Base-by-base conservation (phyloP, 2,329 filamentous ascomycete genomes). In the Clonostachys sp. region DNA sequence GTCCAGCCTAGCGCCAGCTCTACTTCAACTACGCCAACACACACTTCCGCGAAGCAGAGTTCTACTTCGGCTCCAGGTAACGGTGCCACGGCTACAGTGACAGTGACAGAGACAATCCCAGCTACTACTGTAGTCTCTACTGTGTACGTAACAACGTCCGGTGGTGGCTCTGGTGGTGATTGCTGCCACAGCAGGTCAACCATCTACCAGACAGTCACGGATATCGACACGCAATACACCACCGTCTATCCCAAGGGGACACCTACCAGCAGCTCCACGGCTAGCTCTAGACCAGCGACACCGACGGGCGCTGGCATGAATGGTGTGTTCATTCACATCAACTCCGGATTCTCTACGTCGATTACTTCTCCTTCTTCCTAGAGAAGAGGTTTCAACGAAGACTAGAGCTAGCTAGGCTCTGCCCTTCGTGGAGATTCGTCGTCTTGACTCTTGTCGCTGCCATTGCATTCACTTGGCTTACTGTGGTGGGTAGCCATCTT, bases 121-220 rank as follows among this genome's bases (percentile, higher is more conserved):
- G 60, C 68, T 2, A 62, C 60, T n/a, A 68, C 71, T 2, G 59
- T 70, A 9, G 50, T 66, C n/a, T 66, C 63, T 1, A 60, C 67
- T 18, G 64, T 65, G 49, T 73, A 67, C n/a, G 57, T 69, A 13
- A 66, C 63, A 9, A 58, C 60, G 16, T 48, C 42, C 49, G 41
- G 8, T 46, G 45, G 55, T 46, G 46, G 55, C 36, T 36, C 48
- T 53, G 45, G 45, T 45, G 13, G 45, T 38, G 20, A 48, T 36
- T 30, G 24, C 24, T 30, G 24, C 24, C 24, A 30, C 24, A 30
- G 24, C 24, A 34, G 45, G n/a, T 46, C 48, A n/a, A 53, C 45
- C 9, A 43, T 49, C 46, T n/a, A 42, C 17, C 42, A 44, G 42
- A 12, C 43, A 44, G 47, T 48, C 33, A 38, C 39, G 5, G 42